These are phyloP conservation scores for Cordyceps tenuipes DNA, from an alignment of 2,329 filamentous ascomycete genomes.

Conservation along the genomic window DNA sequence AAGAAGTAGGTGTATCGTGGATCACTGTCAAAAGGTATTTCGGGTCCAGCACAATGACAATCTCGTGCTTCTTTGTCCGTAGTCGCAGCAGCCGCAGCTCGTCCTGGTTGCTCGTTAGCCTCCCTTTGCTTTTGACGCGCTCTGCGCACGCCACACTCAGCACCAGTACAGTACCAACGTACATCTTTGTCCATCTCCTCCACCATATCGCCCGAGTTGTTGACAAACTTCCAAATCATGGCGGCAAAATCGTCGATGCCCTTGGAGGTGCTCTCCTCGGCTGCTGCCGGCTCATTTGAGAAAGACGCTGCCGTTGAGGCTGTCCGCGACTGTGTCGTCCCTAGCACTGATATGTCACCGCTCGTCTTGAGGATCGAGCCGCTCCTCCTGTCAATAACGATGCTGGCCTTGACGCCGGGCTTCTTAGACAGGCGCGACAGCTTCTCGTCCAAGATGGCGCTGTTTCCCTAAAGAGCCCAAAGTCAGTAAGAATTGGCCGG, in stretches of 20 bases:
- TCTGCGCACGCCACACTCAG: neutral
- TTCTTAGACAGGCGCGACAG: conserved; percentile 68
- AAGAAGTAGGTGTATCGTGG: conserved; percentile 70
- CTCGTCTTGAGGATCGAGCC: conserved; percentile 69
- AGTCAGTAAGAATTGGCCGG: neutral
- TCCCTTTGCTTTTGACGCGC: neutral
- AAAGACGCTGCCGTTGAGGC: conserved; percentile 34
- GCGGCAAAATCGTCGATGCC: conserved; percentile 65
- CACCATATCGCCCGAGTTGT: conserved; percentile 59
- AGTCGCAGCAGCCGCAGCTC: conserved; percentile 68
- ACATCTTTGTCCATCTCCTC: conserved; percentile 65
- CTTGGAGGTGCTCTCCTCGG: conserved; percentile 42
- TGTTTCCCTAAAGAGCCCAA: conserved; percentile 37
- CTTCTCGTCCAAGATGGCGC: conserved; percentile 52
- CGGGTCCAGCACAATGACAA: conserved; percentile 72
- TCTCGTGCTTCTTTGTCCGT: conserved; percentile 76
- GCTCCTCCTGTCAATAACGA: conserved; percentile 63
- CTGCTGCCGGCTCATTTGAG: conserved; percentile 34
- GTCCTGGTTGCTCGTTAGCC: conserved; percentile 43
- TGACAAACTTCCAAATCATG: conserved; percentile 70
- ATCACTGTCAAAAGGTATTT: conserved; percentile 74
- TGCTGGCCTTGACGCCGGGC: conserved; percentile 67
- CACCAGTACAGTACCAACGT: conserved; percentile 12
- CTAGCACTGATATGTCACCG: conserved; percentile 55
- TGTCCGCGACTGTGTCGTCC: conserved; percentile 28